These are phyloP conservation scores for Ogataea minuta DNA, from an alignment of 805 yeast genomes.

Conservation along the genomic window DNA sequence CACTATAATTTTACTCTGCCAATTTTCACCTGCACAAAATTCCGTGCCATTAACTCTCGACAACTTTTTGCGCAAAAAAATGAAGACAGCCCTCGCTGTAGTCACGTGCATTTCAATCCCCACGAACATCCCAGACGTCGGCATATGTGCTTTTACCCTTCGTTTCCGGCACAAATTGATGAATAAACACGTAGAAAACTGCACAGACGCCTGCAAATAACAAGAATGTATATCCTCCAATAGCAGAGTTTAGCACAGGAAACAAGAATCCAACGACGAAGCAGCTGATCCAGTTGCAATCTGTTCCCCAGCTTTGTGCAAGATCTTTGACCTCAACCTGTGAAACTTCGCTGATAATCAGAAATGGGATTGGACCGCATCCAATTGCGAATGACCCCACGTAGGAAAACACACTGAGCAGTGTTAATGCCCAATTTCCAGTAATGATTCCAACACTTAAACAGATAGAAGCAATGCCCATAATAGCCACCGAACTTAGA, in stretches of 20 bases:
- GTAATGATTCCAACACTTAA: constrained; percentile 65
- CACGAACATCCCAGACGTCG: constrained; percentile 56
- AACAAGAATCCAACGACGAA: constrained; percentile 77
- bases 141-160: constrained; percentile 60
- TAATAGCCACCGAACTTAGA: constrained; percentile 58
- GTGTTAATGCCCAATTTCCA: constrained; percentile 48
- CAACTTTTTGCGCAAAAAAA: constrained; percentile 1
- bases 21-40: constrained; percentile 5
- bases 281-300: constrained; percentile 89
- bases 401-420: constrained; percentile 64
- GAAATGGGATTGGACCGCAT: constrained; percentile 92
- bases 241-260: constrained; percentile 61
- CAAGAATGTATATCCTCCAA: constrained; percentile 80
- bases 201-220: constrained; percentile 63
- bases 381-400: constrained; percentile 89
- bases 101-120: constrained; percentile 12
- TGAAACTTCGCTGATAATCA: constrained; percentile 84
- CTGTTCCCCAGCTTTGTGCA: constrained; percentile 92
- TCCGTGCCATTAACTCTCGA: constrained; percentile 11
- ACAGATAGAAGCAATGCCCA: constrained; percentile 63
- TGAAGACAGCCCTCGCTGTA: constrained; percentile 5
- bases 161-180: constrained; percentile 66
- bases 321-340: constrained; percentile 74
- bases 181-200: constrained; percentile 47
- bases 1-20: constrained; percentile 11